A percentile compares a stretch with the other conserved stretches of the same genome.
Conservation (phyloP, 2,329 filamentous ascomycete genomes). For the Cladophialophora exuberans region DNA sequence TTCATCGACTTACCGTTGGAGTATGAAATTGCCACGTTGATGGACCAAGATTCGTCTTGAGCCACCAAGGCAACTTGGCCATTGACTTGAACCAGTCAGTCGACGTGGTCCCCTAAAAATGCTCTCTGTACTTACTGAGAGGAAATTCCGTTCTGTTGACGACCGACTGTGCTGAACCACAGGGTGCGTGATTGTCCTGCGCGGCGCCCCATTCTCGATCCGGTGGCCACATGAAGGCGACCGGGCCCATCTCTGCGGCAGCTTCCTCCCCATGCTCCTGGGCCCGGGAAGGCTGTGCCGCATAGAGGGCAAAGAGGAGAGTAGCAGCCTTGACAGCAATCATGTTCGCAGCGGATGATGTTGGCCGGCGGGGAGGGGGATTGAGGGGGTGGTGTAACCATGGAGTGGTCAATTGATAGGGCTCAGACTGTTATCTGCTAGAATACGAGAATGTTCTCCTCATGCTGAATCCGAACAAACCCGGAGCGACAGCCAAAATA, state of each 20-base stretch:
- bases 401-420: not conserved
- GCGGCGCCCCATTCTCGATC: conserved; percentile 60
- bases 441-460: too few species aligned
- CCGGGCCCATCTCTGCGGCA: conserved; percentile 55
- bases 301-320: not conserved
- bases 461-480: too few species aligned
- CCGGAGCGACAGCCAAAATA: not conserved
- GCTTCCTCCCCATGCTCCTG: conserved; percentile 31
- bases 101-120: not conserved
- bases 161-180: conserved; percentile 55
- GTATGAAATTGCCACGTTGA: conserved; percentile 60
- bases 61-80: conserved; percentile 60
- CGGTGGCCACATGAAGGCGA: conserved; percentile 64
- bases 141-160: conserved; percentile 61
- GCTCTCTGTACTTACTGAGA: conserved; percentile 46
- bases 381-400: not conserved
- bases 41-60: conserved; percentile 60
- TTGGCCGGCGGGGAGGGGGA: not conserved
- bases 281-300: conserved; percentile 9
- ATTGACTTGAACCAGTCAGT: conserved; percentile 46
- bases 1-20: conserved; percentile 17
- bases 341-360: not conserved
- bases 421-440: too few species aligned
- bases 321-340: not conserved
- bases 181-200: conserved; percentile 61